phyloP scores from a whole-genome alignment of 768 basidiomycete genomes.

The Mycena rosella region DNA sequence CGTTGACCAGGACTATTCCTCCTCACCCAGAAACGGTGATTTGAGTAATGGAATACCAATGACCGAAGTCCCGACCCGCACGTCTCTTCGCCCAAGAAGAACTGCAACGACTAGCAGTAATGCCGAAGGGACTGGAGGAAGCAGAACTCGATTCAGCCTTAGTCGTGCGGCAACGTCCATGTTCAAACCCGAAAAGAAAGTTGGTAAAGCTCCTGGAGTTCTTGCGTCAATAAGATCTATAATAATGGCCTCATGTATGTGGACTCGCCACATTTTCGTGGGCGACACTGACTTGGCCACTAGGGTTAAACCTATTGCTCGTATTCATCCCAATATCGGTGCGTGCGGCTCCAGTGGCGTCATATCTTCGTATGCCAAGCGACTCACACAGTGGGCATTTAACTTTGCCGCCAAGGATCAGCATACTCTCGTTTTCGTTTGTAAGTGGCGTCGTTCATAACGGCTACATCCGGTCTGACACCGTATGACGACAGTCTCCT shows the following conservation, averaged over 20 bases:
- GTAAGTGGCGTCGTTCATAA: slow-evolving; percentile 57
- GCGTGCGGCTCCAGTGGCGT: slow-evolving; percentile 36
- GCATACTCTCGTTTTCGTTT: slow-evolving; percentile 78
- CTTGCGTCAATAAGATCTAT: slow-evolving; percentile 66
- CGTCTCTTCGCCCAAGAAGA: slow-evolving; percentile 10
- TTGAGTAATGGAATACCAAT: slow-evolving; percentile 25
- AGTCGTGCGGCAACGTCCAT: slow-evolving; percentile 44
- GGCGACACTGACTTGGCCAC: slow-evolving; percentile 1
- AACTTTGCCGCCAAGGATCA: slow-evolving; percentile 66
- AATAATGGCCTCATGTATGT: slow-evolving; percentile 68
- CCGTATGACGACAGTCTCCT: slow-evolving; percentile 63
- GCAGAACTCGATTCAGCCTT: slow-evolving; percentile 20
- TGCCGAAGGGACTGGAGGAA: background rate
- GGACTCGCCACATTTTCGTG: background rate
- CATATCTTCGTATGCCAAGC: slow-evolving; percentile 1
- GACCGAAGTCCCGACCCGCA: background rate
- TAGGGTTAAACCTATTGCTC: slow-evolving; percentile 80
- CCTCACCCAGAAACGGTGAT: slow-evolving; percentile 10
- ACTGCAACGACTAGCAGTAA: background rate
- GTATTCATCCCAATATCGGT: slow-evolving; percentile 81
- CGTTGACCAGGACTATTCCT: slow-evolving; percentile 9
- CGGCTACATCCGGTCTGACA: slow-evolving; percentile 12
- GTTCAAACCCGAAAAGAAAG: slow-evolving; percentile 51
- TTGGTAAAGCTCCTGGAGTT: slow-evolving; percentile 61
- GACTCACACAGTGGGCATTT: slow-evolving; percentile 73